phyloP scores from a whole-genome alignment of 345 rosid genomes.

The Hypericum androsaemum region DNA sequence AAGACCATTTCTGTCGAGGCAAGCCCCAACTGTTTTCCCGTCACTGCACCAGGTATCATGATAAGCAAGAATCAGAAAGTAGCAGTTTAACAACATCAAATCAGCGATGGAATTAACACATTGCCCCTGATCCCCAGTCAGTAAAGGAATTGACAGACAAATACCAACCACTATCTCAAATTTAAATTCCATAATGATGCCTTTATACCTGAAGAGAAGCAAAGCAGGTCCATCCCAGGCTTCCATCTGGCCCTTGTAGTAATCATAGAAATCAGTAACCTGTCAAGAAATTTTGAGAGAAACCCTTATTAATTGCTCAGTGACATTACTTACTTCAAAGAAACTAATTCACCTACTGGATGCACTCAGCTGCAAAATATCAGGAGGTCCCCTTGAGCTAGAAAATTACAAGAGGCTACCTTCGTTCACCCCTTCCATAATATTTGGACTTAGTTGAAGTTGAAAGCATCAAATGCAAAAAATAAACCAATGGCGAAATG shows the following conservation, averaged over 20 bases:
- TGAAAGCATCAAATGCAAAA: not conserved
- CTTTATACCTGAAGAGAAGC: slow-evolving; percentile 76
- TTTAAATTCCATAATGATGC: too few species aligned
- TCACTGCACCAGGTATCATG: slow-evolving; percentile 47
- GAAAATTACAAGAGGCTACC: too few species aligned
- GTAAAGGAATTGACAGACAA: too few species aligned
- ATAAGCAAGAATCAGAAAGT: slow-evolving; percentile 27
- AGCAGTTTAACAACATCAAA: slow-evolving; percentile 9
- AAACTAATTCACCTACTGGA: too few species aligned
- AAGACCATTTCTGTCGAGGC: slow-evolving; percentile 97
- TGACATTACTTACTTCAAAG: too few species aligned
- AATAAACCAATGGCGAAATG: not conserved
- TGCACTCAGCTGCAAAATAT: too few species aligned
- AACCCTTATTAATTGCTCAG: not conserved
- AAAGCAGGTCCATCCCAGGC: slow-evolving; percentile 99
- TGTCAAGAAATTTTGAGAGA: slow-evolving; percentile 18
- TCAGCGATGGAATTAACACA: not conserved
- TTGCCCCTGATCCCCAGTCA: too few species aligned
- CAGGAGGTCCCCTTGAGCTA: too few species aligned
- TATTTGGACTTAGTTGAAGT: too few species aligned
- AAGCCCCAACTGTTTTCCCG: slow-evolving; percentile 98
- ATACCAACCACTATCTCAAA: too few species aligned
- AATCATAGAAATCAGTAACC: slow-evolving; percentile 90
- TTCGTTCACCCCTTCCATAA: too few species aligned
- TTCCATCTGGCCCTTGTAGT: slow-evolving; percentile 99